Evolutionary conservation across 768 basidiomycete species (phyloP).

Genomic region (Obba rivulosa): DNA sequence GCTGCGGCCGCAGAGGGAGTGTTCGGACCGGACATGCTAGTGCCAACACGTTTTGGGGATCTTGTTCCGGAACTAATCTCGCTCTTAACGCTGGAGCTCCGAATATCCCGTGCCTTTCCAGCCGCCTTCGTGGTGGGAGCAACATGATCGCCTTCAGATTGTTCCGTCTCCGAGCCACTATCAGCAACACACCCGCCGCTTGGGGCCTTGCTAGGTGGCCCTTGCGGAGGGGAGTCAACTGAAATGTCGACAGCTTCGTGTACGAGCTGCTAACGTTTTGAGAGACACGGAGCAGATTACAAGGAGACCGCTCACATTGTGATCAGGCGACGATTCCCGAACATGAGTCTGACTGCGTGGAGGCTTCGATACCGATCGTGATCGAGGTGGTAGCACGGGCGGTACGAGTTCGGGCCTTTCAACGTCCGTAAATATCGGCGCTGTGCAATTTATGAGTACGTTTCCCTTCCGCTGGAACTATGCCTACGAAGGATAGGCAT

Average conservation of each 20-base stretch:
- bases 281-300: not conserved
- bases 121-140: constrained; percentile 5
- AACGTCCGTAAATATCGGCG: constrained; percentile 42
- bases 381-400: constrained; percentile 4
- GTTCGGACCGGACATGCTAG: constrained; percentile 5
- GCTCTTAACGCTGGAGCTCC: not conserved
- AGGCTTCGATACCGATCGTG: constrained; percentile 6
- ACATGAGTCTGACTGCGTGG: constrained; percentile 4
- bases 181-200: too few species aligned
- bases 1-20: constrained; percentile 1
- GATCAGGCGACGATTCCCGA: not conserved
- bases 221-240: too few species aligned
- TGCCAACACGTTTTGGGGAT: constrained; percentile 8
- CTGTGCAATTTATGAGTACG: constrained; percentile 29
- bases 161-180: constrained; percentile 36
- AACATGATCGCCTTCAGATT: constrained; percentile 15
- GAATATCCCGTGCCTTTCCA: not conserved
- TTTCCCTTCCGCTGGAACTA: constrained; percentile 7
- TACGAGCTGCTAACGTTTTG: not conserved
- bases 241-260: too few species aligned
- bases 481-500: constrained; percentile 58
- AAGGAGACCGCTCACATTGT: not conserved
- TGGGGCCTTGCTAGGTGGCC: not conserved
- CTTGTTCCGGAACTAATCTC: constrained; percentile 4
- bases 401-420: constrained; percentile 40